Percentiles rank a stretch among this genome's conserved stretches.
Conservation (phyloP, 176 grass and related monocot genomes). For the Oryza meyeriana region DNA sequence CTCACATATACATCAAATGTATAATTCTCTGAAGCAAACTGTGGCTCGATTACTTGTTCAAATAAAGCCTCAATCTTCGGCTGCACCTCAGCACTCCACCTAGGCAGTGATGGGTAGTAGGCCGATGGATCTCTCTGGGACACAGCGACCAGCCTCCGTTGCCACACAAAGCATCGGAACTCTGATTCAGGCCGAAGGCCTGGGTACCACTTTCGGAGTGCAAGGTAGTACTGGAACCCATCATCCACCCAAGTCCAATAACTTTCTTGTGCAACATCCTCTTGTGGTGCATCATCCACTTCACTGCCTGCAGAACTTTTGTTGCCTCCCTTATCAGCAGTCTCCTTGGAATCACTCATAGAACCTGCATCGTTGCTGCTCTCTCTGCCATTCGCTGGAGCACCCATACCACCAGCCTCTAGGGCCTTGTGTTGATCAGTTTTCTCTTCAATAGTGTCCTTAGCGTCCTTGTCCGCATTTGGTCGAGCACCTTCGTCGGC, state of each 20-base stretch:
- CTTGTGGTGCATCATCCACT: neutral
- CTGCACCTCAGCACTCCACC: slow-evolving; percentile 42
- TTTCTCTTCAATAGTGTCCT: neutral
- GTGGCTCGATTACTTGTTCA: slow-evolving; percentile 41
- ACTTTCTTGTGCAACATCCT: neutral
- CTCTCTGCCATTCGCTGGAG: neutral
- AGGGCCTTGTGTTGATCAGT: neutral
- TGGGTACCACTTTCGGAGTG: slow-evolving; percentile 75
- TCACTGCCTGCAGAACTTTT: neutral
- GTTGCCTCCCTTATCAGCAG: neutral
- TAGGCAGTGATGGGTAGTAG: slow-evolving; percentile 71
- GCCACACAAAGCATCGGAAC: slow-evolving; percentile 79
- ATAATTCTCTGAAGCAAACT: slow-evolving; percentile 57
- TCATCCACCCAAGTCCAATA: slow-evolving; percentile 34
- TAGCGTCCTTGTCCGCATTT: neutral
- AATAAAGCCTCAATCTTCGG: slow-evolving; percentile 56
- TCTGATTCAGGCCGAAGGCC: slow-evolving; percentile 76
- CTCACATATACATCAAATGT: slow-evolving; percentile 77
- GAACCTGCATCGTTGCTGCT: neutral
- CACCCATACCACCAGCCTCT: neutral
- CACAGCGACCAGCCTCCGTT: slow-evolving; percentile 42
- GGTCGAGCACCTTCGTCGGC: neutral
- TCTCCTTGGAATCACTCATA: neutral
- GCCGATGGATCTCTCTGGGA: slow-evolving; percentile 87
- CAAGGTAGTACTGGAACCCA: slow-evolving; percentile 66